Evolutionary conservation across 148 eudicot genomes (phyloP).

Genomic region (Fallopia convolvulus): DNA sequence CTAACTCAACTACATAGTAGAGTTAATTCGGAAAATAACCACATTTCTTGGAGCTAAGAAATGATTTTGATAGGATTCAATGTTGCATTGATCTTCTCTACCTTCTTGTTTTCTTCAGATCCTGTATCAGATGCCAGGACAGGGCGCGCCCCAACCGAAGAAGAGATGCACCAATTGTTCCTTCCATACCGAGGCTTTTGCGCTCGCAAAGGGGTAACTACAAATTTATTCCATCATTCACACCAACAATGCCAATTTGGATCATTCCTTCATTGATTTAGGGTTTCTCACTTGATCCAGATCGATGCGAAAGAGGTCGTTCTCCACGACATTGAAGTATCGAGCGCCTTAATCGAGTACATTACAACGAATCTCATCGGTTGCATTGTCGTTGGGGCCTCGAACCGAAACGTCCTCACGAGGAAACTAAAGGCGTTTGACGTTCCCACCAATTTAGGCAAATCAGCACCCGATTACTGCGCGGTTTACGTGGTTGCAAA

Average conservation of each 20-base stretch:
- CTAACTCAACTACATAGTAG: too few species aligned
- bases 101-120: not conserved
- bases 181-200: slow-evolving; percentile 67
- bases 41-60: too few species aligned
- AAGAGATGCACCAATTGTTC: slow-evolving; percentile 55
- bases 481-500: slow-evolving; percentile 45
- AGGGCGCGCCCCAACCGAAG: slow-evolving; percentile 35
- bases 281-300: slow-evolving; percentile 22
- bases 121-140: slow-evolving; percentile 13
- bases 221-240: slow-evolving; percentile 1
- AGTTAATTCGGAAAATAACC: not conserved
- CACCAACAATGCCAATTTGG: not conserved
- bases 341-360: slow-evolving; percentile 41
- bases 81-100: not conserved
- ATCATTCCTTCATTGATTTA: not conserved
- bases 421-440: slow-evolving; percentile 49
- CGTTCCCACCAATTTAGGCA: slow-evolving; percentile 44
- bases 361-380: slow-evolving; percentile 27
- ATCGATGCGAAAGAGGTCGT: slow-evolving; percentile 51
- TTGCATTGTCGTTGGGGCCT: slow-evolving; percentile 50
- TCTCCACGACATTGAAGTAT: slow-evolving; percentile 48
- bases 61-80: slow-evolving; percentile 10
- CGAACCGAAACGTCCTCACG: slow-evolving; percentile 45
- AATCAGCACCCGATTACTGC: slow-evolving; percentile 53
- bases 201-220: slow-evolving; percentile 78